Percentiles rank a stretch among this genome's conserved stretches.
Evolutionary conservation across 257 asterid species (phyloP).

Genomic region (Solanum microdontum): DNA sequence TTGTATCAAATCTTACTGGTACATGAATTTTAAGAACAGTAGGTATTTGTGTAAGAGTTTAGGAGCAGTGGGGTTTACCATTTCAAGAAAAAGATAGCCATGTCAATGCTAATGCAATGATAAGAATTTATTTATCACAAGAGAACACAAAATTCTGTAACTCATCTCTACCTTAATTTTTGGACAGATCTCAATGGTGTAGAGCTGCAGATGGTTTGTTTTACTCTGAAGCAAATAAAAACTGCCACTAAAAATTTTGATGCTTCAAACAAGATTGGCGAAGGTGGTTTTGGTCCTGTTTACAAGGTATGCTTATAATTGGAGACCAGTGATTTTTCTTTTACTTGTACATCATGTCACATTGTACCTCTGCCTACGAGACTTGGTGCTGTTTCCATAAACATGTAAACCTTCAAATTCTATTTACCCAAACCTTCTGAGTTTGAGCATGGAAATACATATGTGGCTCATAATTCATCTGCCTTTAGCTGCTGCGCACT

Average conservation of each 20-base stretch:
- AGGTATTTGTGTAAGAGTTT: neutral
- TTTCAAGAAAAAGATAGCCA: neutral
- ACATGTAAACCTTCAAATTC: neutral
- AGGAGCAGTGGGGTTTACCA: neutral
- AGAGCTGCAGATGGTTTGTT: constrained; percentile 55
- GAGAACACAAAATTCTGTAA: neutral
- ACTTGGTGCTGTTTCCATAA: neutral
- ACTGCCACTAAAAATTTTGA: constrained; percentile 74
- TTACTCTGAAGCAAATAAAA: constrained; percentile 65
- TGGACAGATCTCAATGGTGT: constrained; percentile 52
- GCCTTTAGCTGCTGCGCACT: neutral
- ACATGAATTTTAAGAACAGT: neutral
- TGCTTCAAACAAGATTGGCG: constrained; percentile 65
- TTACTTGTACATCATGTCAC: neutral
- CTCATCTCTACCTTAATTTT: neutral
- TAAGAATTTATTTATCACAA: neutral
- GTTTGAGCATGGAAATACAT: neutral
- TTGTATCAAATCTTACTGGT: neutral
- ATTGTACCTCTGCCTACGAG: neutral
- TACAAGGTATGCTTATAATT: constrained; percentile 45
- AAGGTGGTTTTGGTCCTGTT: constrained; percentile 97
- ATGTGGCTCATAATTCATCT: neutral
- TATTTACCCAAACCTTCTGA: neutral
- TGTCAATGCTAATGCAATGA: neutral
- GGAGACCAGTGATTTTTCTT: neutral